A percentile compares a stretch with the other conserved stretches of the same genome.
Evolutionary conservation across 148 eudicot genomes (phyloP).

Genomic region (Rheum nobile): DNA sequence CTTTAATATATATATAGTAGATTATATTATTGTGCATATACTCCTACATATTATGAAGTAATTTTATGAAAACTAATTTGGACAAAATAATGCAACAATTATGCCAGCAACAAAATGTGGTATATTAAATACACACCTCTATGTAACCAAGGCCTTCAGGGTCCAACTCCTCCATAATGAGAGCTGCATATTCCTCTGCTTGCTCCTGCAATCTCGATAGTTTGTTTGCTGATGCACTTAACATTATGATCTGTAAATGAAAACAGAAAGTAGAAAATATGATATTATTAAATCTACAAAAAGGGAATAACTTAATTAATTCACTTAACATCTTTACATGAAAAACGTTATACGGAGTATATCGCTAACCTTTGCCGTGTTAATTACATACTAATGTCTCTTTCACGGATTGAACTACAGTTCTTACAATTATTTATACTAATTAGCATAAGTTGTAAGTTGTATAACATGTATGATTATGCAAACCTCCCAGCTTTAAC

Average conservation of each 20-base stretch:
- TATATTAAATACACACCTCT: conserved; percentile 41
- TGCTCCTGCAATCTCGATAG: conserved; percentile 73
- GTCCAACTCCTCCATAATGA: conserved; percentile 93
- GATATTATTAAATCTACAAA: not conserved
- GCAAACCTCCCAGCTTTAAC: too few species aligned
- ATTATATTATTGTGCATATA: too few species aligned
- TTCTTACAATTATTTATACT: not conserved
- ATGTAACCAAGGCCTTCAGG: conserved; percentile 94
- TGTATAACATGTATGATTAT: too few species aligned
- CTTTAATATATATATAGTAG: too few species aligned
- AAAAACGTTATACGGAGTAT: not conserved
- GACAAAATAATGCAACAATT: not conserved
- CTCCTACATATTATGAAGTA: not conserved
- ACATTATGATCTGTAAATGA: conserved; percentile 58
- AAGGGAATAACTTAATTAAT: not conserved
- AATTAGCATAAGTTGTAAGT: too few species aligned
- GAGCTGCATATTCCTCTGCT: conserved; percentile 95
- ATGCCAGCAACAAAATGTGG: not conserved
- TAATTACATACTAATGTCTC: not conserved
- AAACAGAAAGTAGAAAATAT: not conserved
- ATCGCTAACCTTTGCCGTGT: not conserved
- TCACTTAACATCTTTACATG: not conserved
- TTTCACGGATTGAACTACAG: not conserved
- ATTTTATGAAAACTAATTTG: not conserved
- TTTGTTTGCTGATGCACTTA: conserved; percentile 93